phyloP scores from a whole-genome alignment of 768 basidiomycete species.

The Sarcodon sp. region DNA sequence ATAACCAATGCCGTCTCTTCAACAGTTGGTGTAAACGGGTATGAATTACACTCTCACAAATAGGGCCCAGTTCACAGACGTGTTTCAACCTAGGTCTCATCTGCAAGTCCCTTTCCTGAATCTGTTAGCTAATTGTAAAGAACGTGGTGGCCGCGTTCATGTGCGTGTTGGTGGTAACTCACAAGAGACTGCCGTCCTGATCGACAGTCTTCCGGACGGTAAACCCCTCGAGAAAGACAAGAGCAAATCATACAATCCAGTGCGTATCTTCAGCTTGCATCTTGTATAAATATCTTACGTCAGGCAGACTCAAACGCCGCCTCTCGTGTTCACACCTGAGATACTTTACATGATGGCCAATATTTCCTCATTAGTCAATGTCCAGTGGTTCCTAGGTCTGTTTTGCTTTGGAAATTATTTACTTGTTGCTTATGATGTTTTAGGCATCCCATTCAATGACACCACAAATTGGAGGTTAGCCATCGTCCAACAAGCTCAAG shows the following conservation, averaged over 20 bases:
- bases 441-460: slow-evolving; percentile 16
- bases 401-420: neutral
- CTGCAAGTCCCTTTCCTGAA: slow-evolving; percentile 29
- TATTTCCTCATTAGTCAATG: slow-evolving; percentile 26
- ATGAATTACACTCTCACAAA: neutral
- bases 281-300: slow-evolving; percentile 20
- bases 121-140: slow-evolving; percentile 28
- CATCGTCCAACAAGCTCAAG: slow-evolving; percentile 27
- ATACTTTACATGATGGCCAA: slow-evolving; percentile 38
- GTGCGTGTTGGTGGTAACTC: slow-evolving; percentile 39
- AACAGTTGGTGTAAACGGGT: slow-evolving; percentile 7
- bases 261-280: slow-evolving; percentile 1
- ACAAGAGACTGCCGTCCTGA: slow-evolving; percentile 28
- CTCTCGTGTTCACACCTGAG: slow-evolving; percentile 33
- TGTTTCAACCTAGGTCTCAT: slow-evolving; percentile 7
- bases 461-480: slow-evolving; percentile 15
- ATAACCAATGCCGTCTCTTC: neutral
- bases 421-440: neutral
- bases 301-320: slow-evolving; percentile 35
- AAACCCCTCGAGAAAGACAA: slow-evolving; percentile 19
- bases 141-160: slow-evolving; percentile 27
- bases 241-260: slow-evolving; percentile 5
- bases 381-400: slow-evolving; percentile 34
- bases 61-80: neutral
- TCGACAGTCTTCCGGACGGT: slow-evolving; percentile 13